Conservation (phyloP, 306 rosid genomes). For the Purshia tridentata region DNA sequence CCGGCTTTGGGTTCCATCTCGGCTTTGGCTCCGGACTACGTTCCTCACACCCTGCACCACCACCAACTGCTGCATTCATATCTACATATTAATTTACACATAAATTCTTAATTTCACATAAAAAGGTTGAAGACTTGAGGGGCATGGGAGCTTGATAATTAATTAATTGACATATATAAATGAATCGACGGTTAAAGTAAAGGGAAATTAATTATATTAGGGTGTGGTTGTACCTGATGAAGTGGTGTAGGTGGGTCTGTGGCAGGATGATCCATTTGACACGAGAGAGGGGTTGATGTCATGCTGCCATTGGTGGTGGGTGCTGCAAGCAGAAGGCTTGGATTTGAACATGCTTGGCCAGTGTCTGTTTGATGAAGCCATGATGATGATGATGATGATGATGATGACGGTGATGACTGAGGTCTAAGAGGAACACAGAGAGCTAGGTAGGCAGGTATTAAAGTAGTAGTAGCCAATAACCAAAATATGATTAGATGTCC, state of each 20-base stretch:
- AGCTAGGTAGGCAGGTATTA: slow-evolving; percentile 15
- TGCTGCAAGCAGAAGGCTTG: slow-evolving; percentile 63
- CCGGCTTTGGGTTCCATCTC: slow-evolving; percentile 96
- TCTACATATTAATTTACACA: no score
- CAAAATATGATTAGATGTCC: slow-evolving; percentile 22
- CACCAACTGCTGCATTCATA: slow-evolving; percentile 24
- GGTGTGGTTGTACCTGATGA: slow-evolving; percentile 47
- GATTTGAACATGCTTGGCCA: slow-evolving; percentile 99
- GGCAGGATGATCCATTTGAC: slow-evolving; percentile 43
- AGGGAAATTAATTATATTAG: neutral
- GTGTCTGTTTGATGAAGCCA: slow-evolving; percentile 98
- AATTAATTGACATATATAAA: no score
- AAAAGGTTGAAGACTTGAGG: no score
- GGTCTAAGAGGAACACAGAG: neutral
- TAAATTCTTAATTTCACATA: no score
- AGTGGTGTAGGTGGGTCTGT: slow-evolving; percentile 54
- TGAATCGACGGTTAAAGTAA: neutral
- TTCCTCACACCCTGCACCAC: slow-evolving; percentile 73
- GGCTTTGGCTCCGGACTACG: slow-evolving; percentile 95
- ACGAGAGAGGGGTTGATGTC: slow-evolving; percentile 73
- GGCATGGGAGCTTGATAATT: no score
- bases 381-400: slow-evolving; percentile 48
- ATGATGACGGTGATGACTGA: slow-evolving; percentile 29
- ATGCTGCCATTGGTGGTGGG: slow-evolving; percentile 91
- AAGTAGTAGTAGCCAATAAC: slow-evolving; percentile 30